A percentile compares a stretch with the other conserved stretches of the same genome.
phyloP scores from a whole-genome alignment of 2,329 filamentous ascomycete species.

The Cladosporium sp. region DNA sequence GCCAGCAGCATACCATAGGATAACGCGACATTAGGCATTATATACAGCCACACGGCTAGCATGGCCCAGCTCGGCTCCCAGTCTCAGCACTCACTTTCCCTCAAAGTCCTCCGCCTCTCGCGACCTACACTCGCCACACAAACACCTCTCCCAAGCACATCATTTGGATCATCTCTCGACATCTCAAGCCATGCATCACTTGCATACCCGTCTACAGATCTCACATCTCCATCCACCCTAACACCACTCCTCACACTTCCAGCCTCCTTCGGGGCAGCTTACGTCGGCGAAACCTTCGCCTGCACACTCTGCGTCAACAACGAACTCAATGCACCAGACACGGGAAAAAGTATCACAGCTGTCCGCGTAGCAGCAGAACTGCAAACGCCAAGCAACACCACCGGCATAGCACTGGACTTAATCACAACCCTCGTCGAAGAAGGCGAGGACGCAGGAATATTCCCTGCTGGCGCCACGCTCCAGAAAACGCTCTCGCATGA shows the following conservation, averaged over 20 bases:
- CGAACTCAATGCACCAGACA: slow-evolving; percentile 50
- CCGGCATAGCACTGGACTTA: slow-evolving; percentile 55
- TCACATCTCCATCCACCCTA: slow-evolving; percentile 52
- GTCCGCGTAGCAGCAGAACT: slow-evolving; percentile 87
- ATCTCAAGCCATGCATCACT: slow-evolving; percentile 64
- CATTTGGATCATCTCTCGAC: slow-evolving; percentile 43
- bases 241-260: slow-evolving; percentile 72
- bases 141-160: slow-evolving; percentile 56
- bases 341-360: slow-evolving; percentile 57
- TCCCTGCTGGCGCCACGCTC: slow-evolving; percentile 55
- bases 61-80: neutral
- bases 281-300: slow-evolving; percentile 90
- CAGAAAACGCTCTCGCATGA: slow-evolving; percentile 83
- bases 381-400: slow-evolving; percentile 78
- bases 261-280: slow-evolving; percentile 86
- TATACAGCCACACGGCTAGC: neutral
- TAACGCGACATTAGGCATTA: too few species aligned
- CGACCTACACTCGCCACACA: slow-evolving; percentile 72
- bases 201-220: slow-evolving; percentile 58
- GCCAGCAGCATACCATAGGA: too few species aligned
- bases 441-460: neutral
- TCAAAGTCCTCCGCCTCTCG: slow-evolving; percentile 81
- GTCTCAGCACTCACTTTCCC: slow-evolving; percentile 70
- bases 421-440: slow-evolving; percentile 32
- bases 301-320: slow-evolving; percentile 97